Evolutionary conservation across 1,284 basidiomycete species (phyloP), one percentile per base, ranked within the genome.

Genomic region (Ceratobasidium sp.): DNA sequence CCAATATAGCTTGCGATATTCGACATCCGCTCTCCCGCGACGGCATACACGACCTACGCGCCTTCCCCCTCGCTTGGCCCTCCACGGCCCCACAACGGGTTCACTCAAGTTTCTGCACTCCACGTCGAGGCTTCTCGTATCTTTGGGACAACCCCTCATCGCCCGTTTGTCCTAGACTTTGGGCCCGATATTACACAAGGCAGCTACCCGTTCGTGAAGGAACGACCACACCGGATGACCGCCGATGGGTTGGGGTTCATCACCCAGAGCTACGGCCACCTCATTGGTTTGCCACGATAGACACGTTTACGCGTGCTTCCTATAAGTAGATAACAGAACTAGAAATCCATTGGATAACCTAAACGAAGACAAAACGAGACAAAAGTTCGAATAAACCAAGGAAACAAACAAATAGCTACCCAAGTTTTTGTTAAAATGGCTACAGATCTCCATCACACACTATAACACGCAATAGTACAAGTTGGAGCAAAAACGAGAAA

Each of bases 141-240:
- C 51, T 93, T 90, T 77, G 92, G 91, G 8, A 90, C 84, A 7
- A 92, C 90, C 3, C 88, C 92, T 79, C 89, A 87, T 77, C 83
- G 91, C 46, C 86, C 90, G 11, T 93, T 93, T 79, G 88, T 92
- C 13, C 87, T 89, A 73, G 92, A 93, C 80, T 93, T 93, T 81
- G 90, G 90, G 4, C 87, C 87, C 22, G 87, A 86, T 13, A 84
- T 88, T n/a, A 84, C 80, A 1, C 79, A 81, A 37, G 83, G 85
- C 48, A 89, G 89, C 7, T 91, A 90, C 77, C 90, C 90, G 49
- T 76, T 79, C 13, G 58, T 54, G 29, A 73, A 73, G 39, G 43
- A 73, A 19, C 13, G 27, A n/a, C 54, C 39, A 29, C 14, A 54
- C 19, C 31, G 61, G n/a, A 58, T 37, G 49, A 65, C 51, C n/a